Percentiles rank a stretch among this genome's conserved stretches.
phyloP scores from a whole-genome alignment of 805 yeast species.

The Schizosaccharomyces japonicus region DNA sequence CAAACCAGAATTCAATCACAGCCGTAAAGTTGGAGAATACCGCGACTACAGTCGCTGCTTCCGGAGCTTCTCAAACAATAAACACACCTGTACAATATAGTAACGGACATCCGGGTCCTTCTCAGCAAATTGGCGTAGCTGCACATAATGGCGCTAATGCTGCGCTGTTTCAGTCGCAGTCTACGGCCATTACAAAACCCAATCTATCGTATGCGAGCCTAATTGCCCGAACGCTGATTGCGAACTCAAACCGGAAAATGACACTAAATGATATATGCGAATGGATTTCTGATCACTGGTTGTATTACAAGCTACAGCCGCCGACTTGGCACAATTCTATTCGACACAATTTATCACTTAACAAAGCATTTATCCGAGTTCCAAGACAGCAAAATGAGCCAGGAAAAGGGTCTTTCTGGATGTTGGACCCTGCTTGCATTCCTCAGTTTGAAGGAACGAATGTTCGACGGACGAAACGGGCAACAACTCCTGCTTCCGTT shows the following conservation, averaged over 20 bases:
- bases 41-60: too few species aligned
- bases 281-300: slow-evolving; percentile 66
- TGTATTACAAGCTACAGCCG: slow-evolving; percentile 78
- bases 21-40: too few species aligned
- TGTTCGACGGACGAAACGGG: slow-evolving; percentile 19
- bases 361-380: slow-evolving; percentile 61
- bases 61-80: too few species aligned
- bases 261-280: slow-evolving; percentile 65
- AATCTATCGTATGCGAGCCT: slow-evolving; percentile 43
- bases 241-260: slow-evolving; percentile 43
- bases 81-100: too few species aligned
- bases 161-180: neutral
- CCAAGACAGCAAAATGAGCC: slow-evolving; percentile 36
- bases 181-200: slow-evolving; percentile 9
- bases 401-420: slow-evolving; percentile 35
- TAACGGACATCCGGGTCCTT: too few species aligned
- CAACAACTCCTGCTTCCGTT: slow-evolving; percentile 14
- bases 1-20: too few species aligned
- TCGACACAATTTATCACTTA: slow-evolving; percentile 65
- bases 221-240: slow-evolving; percentile 54
- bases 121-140: too few species aligned
- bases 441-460: slow-evolving; percentile 11
- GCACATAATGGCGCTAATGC: neutral
- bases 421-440: slow-evolving; percentile 13
- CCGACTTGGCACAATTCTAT: slow-evolving; percentile 96